Base-by-base conservation (phyloP, 2,329 filamentous ascomycete species). In the Ceratocystis variospora region DNA sequence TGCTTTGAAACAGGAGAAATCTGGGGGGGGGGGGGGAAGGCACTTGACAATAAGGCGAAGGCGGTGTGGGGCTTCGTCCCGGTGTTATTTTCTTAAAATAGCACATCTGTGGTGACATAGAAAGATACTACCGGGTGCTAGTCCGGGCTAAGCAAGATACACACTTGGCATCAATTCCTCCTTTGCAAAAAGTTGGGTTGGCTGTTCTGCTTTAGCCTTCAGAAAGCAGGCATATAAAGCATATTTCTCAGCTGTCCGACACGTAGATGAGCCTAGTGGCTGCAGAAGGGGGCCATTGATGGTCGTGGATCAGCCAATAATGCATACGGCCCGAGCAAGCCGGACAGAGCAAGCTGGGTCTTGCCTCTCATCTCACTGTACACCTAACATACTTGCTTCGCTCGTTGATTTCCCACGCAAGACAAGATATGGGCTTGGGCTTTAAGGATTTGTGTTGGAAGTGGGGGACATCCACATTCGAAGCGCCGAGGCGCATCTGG, bases 21-120 rank as follows among this genome's bases (percentile, higher is more conserved):
- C 53, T 31, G 22, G 53, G 22, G 25, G 12, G 53, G 33, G 12
- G n/a, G n/a, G 12, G 8, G 37, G 37, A 41, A 41, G 37, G 37
- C 37, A 12, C 37, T 31, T 59, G 53, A 59, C 15, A 59, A 17
- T 4, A 41, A 41, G 10, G 37, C 8, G 37, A 33, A 59, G 53
- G 53, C 53, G 28, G 53, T 59, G 53, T 59, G 53, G 25, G 53
- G 15, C 17, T 5, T n/a, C 2, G 1, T 7, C 5, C 53, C 15
- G 28, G 25, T 33, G 53, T n/a, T 7, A 59, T 53, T 59, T 59
- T 33, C 53, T 59, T 59, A 59, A 59, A 59, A 59, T 59, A 33
- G 28, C 53, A 59, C 53, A 37, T n/a, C 4, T 53, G 28, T 31
- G 53, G 53, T 59, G 53, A 37, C 12, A 59, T 37, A 5, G 6